A percentile compares a stretch with the other conserved stretches of the same genome.
Conservation (phyloP, 2,329 filamentous ascomycete genomes). For the Claviceps cyperi region DNA sequence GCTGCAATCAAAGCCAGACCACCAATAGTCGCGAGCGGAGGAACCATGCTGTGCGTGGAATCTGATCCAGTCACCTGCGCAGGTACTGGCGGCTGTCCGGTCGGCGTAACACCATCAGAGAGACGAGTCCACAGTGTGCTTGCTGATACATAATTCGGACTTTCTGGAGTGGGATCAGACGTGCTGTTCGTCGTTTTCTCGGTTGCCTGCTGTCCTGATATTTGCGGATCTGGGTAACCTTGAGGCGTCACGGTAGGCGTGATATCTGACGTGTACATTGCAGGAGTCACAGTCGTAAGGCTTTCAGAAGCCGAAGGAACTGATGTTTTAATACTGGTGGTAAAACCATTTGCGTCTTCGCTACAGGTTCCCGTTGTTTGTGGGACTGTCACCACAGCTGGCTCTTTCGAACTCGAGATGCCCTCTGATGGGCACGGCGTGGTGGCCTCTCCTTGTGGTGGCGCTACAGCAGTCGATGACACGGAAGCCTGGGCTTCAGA, state of each 20-base stretch:
- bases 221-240: slow-evolving; percentile 1
- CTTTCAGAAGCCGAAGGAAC: neutral
- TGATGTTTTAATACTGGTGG: neutral
- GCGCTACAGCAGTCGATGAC: neutral
- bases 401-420: neutral
- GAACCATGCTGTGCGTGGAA: slow-evolving; percentile 10
- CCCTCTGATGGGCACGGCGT: slow-evolving; percentile 2
- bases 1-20: slow-evolving; percentile 15
- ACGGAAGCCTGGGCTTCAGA: neutral
- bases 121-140: slow-evolving; percentile 12
- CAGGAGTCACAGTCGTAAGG: neutral
- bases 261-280: slow-evolving; percentile 1
- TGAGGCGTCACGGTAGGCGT: slow-evolving; percentile 1
- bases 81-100: slow-evolving; percentile 12
- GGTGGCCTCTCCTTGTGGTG: neutral
- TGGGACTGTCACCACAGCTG: neutral
- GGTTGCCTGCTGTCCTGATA: slow-evolving; percentile 2
- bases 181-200: slow-evolving; percentile 6
- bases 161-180: slow-evolving; percentile 2
- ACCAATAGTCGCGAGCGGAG: slow-evolving; percentile 11
- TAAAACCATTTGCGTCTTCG: neutral
- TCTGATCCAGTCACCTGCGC: slow-evolving; percentile 15
- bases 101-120: slow-evolving; percentile 8
- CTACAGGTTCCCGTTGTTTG: slow-evolving; percentile 1
- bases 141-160: slow-evolving; percentile 9